phyloP scores from a whole-genome alignment of 1,284 basidiomycete genomes.

The Hypsizygus ulmarius region DNA sequence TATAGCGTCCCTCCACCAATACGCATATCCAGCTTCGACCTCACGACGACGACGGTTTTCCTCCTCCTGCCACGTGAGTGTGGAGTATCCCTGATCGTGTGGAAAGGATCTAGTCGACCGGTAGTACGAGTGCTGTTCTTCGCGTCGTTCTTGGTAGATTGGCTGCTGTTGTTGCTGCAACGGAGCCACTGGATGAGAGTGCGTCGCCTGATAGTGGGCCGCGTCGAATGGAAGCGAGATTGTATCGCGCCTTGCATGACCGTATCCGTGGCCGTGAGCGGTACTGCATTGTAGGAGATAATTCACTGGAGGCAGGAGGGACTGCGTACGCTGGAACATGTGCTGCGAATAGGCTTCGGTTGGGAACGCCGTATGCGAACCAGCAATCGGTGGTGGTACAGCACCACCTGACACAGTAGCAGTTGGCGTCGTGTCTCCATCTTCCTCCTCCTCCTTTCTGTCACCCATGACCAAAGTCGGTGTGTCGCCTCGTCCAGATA shows the following conservation, averaged over 20 bases:
- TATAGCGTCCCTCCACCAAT: constrained; percentile 11
- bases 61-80: constrained; percentile 24
- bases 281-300: neutral
- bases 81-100: neutral
- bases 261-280: constrained; percentile 1
- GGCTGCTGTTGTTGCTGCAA: neutral
- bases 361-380: too few relatives aligned
- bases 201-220: neutral
- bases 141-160: neutral
- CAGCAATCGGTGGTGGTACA: neutral
- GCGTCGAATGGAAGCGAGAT: constrained; percentile 22
- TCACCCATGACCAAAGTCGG: too few relatives aligned
- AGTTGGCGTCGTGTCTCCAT: neutral
- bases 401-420: constrained; percentile 18
- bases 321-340: neutral
- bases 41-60: constrained; percentile 9
- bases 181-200: neutral
- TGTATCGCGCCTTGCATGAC: constrained; percentile 19
- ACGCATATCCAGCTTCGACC: constrained; percentile 9
- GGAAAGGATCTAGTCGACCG: too few relatives aligned
- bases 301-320: constrained; percentile 10
- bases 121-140: neutral
- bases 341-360: too few relatives aligned
- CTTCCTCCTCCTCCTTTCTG: too few relatives aligned
- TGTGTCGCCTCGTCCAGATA: too few relatives aligned